A percentile compares a stretch with the other conserved stretches of the same genome.
phyloP scores from a whole-genome alignment of 345 rosid genomes.

The Salix viminalis region DNA sequence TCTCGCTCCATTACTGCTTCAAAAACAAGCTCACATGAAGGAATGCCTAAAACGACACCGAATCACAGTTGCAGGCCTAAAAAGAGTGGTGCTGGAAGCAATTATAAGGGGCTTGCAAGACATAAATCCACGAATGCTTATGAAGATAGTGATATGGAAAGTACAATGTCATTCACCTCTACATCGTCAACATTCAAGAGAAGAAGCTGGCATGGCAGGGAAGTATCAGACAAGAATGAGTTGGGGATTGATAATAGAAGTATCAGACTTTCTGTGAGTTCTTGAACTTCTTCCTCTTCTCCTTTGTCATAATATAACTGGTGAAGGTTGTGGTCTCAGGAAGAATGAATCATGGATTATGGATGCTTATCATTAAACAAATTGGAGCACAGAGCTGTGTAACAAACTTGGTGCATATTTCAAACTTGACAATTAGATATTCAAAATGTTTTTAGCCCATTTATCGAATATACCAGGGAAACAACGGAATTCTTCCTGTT shows the following conservation, averaged over 20 bases:
- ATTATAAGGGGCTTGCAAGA: constrained; percentile 16
- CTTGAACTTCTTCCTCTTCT: not conserved
- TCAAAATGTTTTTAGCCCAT: too few relatives aligned
- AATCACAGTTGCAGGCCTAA: constrained; percentile 3
- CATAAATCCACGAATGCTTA: constrained; percentile 16
- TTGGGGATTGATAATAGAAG: constrained; percentile 16
- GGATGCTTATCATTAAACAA: too few relatives aligned
- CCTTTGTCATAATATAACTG: not conserved
- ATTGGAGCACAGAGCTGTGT: too few relatives aligned
- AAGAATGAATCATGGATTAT: too few relatives aligned
- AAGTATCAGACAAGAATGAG: constrained; percentile 29
- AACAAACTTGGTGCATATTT: too few relatives aligned
- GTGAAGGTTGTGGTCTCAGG: not conserved
- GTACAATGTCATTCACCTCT: constrained; percentile 26
- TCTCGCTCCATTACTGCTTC: not conserved
- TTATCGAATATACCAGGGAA: too few relatives aligned
- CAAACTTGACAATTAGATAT: too few relatives aligned
- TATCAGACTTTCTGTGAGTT: constrained; percentile 27
- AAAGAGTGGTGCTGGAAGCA: constrained; percentile 11
- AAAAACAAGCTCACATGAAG: constrained; percentile 4
- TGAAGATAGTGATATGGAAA: constrained; percentile 41
- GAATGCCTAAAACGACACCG: not conserved
- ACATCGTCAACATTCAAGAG: constrained; percentile 28
- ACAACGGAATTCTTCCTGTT: too few relatives aligned
- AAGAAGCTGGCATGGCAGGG: constrained; percentile 43